Evolutionary conservation across 2,329 filamentous ascomycete species (phyloP).

Genomic region (Fusarium cyanostomum): DNA sequence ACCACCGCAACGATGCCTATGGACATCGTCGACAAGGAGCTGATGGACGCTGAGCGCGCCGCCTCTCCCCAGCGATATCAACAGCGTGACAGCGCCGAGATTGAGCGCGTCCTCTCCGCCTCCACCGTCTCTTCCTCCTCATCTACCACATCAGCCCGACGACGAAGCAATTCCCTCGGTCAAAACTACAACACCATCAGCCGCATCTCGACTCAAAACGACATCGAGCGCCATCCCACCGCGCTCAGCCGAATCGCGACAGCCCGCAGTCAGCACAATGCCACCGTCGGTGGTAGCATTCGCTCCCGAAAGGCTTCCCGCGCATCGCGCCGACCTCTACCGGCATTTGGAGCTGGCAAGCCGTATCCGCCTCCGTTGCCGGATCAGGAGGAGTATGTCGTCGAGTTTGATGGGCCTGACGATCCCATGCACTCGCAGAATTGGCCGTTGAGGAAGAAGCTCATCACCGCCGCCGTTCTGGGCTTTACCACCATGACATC

Average conservation of each 20-base stretch:
- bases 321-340: constrained; percentile 67
- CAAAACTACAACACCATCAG: constrained; percentile 59
- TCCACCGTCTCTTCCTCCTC: constrained; percentile 61
- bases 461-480: constrained; percentile 72
- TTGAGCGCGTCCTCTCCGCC: constrained; percentile 67
- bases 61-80: constrained; percentile 56
- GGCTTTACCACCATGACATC: constrained; percentile 78
- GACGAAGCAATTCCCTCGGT: constrained; percentile 31
- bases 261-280: constrained; percentile 73
- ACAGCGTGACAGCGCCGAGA: constrained; percentile 59
- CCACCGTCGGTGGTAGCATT: constrained; percentile 69
- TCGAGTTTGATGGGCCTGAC: constrained; percentile 84
- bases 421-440: constrained; percentile 90
- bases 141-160: constrained; percentile 46
- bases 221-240: constrained; percentile 75
- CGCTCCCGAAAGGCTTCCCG: constrained; percentile 53
- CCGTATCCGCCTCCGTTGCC: constrained; percentile 76
- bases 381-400: constrained; percentile 78
- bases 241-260: constrained; percentile 77
- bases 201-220: constrained; percentile 70
- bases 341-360: constrained; percentile 78
- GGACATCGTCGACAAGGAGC: constrained; percentile 64
- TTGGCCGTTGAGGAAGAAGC: constrained; percentile 82
- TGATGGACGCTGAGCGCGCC: constrained; percentile 64
- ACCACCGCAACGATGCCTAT: constrained; percentile 49